Percentiles rank a stretch among this genome's conserved stretches.
phyloP scores from a whole-genome alignment of 2,329 filamentous ascomycete species.

The Chrysosporium queenslandicum region DNA sequence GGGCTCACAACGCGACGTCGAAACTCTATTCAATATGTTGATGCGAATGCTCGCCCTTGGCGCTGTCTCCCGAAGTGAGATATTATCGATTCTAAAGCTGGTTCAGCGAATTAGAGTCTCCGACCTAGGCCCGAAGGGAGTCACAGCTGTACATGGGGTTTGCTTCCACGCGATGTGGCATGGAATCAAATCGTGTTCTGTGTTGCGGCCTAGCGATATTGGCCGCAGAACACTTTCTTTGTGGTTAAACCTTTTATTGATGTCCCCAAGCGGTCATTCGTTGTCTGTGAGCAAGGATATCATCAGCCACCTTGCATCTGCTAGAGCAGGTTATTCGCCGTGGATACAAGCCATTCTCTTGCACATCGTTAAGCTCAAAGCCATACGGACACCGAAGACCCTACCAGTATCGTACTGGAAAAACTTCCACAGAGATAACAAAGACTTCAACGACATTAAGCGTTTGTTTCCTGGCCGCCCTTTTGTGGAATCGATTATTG shows the following conservation, averaged over 20 bases:
- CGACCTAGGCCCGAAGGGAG: constrained; percentile 13
- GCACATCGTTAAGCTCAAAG: background rate
- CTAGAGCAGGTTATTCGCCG: constrained; percentile 11
- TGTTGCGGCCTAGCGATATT: constrained; percentile 29
- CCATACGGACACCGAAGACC: background rate
- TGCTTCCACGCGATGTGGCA: constrained; percentile 30
- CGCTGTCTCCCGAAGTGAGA: constrained; percentile 26
- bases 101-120: constrained; percentile 20
- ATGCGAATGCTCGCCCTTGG: constrained; percentile 29
- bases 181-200: constrained; percentile 29
- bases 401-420: background rate
- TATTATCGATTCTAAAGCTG: constrained; percentile 26
- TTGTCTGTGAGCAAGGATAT: constrained; percentile 25
- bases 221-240: constrained; percentile 22
- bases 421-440: constrained; percentile 8
- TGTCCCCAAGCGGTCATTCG: constrained; percentile 12
- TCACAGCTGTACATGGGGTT: constrained; percentile 17
- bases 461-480: constrained; percentile 20
- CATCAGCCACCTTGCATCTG: constrained; percentile 14
- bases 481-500: constrained; percentile 24
- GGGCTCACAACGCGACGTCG: constrained; percentile 17
- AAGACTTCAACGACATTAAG: constrained; percentile 19
- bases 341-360: background rate
- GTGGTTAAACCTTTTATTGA: constrained; percentile 27
- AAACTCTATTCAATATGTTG: constrained; percentile 22